Base-by-base conservation (phyloP, 495 filamentous ascomycete species). In the Penicillium pancosmium region DNA sequence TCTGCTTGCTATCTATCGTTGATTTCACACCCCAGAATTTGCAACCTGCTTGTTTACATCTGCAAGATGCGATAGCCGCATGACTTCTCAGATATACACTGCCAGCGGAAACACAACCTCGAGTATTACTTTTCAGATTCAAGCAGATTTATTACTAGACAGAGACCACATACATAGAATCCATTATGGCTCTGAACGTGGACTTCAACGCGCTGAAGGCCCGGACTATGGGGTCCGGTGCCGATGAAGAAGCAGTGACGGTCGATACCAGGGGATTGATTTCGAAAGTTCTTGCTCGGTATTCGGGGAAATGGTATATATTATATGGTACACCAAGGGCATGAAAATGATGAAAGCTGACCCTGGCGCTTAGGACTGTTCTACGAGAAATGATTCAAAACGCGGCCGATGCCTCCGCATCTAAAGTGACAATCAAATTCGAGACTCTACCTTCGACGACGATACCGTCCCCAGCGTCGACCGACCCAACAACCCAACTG, bases 311-410 rank as follows among this genome's bases (percentile, higher is more conserved):
- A 77, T 96, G 92, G 87, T 82, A 58, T 1, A 64, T 56, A 21
- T 27, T 33, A 33, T 16, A 49, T 5, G 47, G 53, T 23, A 57
- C 68, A 33, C 35, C 71, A 19, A 12, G 15, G 23, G 31, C 18
- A n/a, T 55, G 12, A 40, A 72, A n/a, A 27, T 25, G 46, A 11
- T 27, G 9, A 44, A 23, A 25, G 23, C 23, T 48, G 46, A 48
- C 23, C 6, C 10, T 5, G 1, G 21, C 9, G 46, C 6, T 13
- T 27, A 80, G 77, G 76, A 85, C 82, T 25, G 84, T 86, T 19
- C 79, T 98, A 13, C 84, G 95, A 77, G 95, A 99, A 69, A 89
- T 98, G 62, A 90, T 99, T 33, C 95, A 99, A 69, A 99, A 99
- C 70, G 95, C 94, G 10, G 94, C 95, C 40, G 95, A 99, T 76